Percentiles rank a stretch among this genome's conserved stretches.
Evolutionary conservation across 2,329 filamentous ascomycete species (phyloP).

Genomic region (Fusarium continuum): DNA sequence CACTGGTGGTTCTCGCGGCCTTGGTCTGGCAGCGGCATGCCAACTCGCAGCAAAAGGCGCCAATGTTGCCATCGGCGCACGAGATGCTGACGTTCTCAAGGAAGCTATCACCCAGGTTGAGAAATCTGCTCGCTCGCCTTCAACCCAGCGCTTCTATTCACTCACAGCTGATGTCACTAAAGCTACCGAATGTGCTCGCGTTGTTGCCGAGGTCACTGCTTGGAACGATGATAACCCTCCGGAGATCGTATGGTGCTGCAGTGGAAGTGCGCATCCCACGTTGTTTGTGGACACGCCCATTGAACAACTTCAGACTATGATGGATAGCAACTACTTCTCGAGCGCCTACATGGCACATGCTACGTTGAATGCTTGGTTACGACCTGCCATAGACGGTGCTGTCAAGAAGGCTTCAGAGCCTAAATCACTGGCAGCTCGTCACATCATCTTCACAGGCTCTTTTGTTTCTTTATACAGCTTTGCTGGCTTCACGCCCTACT

Average conservation of each 20-base stretch:
- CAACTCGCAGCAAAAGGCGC: constrained; percentile 26
- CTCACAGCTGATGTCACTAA: constrained; percentile 16
- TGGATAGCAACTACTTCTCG: constrained; percentile 36
- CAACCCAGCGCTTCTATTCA: constrained; percentile 20
- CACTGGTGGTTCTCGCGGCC: constrained; percentile 27
- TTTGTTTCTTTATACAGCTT: constrained; percentile 33
- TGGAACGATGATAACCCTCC: constrained; percentile 18
- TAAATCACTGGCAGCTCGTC: not conserved
- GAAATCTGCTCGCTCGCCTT: constrained; percentile 1
- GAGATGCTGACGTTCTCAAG: not conserved
- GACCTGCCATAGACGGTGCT: not conserved
- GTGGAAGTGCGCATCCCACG: constrained; percentile 29
- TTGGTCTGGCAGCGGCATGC: constrained; percentile 21
- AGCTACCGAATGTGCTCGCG: constrained; percentile 12
- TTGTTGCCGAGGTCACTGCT: constrained; percentile 10
- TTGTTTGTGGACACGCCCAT: constrained; percentile 29
- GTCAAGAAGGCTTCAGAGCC: not conserved
- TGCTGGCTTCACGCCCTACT: constrained; percentile 26
- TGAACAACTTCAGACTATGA: constrained; percentile 31
- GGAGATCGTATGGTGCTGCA: constrained; percentile 28
- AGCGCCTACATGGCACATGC: constrained; percentile 34
- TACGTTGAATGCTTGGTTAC: constrained; percentile 22
- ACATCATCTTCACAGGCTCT: constrained; percentile 30
- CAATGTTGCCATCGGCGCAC: constrained; percentile 17
- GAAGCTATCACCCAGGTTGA: constrained; percentile 18